Percentiles rank a stretch among this genome's conserved stretches.
Conservation (phyloP, 306 rosid genomes). For the Cotoneaster glaucophyllus region DNA sequence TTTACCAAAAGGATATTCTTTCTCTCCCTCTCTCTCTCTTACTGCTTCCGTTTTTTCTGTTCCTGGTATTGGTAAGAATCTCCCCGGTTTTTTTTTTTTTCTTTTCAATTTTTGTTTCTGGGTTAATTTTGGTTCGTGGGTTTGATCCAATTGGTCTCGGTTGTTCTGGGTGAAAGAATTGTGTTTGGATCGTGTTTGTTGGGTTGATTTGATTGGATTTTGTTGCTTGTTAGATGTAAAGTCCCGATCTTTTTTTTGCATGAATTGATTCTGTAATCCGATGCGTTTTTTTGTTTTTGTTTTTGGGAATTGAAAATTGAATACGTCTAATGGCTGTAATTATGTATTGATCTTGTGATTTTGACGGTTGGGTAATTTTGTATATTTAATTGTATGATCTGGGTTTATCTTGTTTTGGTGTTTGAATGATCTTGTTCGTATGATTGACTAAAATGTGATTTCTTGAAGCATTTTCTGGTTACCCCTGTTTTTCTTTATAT, state of each 20-base stretch:
- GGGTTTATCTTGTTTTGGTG: not conserved
- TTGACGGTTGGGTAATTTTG: not conserved
- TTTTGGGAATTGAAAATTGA: not conserved
- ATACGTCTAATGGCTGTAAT: slow-evolving; percentile 2
- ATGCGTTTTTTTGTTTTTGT: not conserved
- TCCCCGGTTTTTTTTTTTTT: not conserved
- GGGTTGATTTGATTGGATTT: not conserved
- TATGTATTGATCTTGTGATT: not conserved
- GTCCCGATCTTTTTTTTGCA: not conserved
- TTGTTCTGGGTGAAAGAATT: not conserved
- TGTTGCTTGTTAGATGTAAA: not conserved
- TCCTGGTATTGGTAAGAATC: slow-evolving; percentile 40
- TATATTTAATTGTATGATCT: not conserved
- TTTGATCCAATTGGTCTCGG: slow-evolving; percentile 15
- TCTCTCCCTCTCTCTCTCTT: slow-evolving; percentile 10
- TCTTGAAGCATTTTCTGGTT: not conserved
- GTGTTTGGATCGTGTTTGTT: not conserved
- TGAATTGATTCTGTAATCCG: not conserved
- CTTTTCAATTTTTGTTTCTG: not conserved
- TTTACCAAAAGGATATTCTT: slow-evolving; percentile 31
- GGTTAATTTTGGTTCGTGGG: not conserved
- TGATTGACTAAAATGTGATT: not conserved
- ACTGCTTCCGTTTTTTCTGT: not conserved
- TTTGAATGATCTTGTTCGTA: not conserved
- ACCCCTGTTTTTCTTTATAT: not conserved